phyloP scores from a whole-genome alignment of 1,284 basidiomycete species.

The Neonothopanus nambi region DNA sequence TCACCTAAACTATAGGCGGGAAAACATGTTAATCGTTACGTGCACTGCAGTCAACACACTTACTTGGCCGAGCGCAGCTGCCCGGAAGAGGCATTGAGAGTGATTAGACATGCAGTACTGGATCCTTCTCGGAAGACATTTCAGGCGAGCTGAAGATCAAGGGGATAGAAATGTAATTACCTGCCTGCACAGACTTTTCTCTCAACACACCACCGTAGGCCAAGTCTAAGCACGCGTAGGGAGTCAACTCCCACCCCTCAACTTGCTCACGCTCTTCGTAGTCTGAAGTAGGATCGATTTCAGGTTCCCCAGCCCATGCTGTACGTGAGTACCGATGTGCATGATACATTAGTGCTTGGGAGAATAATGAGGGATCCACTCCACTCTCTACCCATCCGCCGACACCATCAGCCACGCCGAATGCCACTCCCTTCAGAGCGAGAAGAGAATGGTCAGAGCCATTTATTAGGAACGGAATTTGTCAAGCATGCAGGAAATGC shows the following conservation, averaged over 20 bases:
- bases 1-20: constrained; percentile 79
- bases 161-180: constrained; percentile 39
- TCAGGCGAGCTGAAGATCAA: not conserved
- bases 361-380: constrained; percentile 77
- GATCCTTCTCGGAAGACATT: constrained; percentile 54
- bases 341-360: constrained; percentile 65
- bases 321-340: constrained; percentile 60
- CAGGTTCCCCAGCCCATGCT: constrained; percentile 77
- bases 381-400: constrained; percentile 69
- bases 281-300: constrained; percentile 83
- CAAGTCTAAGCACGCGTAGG: constrained; percentile 61
- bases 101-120: constrained; percentile 83
- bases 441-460: constrained; percentile 36
- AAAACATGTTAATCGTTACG: constrained; percentile 3
- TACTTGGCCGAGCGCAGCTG: constrained; percentile 80
- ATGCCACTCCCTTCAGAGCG: constrained; percentile 72
- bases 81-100: constrained; percentile 76
- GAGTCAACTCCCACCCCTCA: constrained; percentile 56
- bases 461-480: constrained; percentile 20
- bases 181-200: constrained; percentile 72
- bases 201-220: constrained; percentile 73
- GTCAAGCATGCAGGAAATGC: constrained; percentile 17
- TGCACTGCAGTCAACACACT: constrained; percentile 23
- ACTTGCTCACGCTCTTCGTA: constrained; percentile 67
- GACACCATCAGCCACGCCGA: constrained; percentile 62